Percentiles rank a stretch among this genome's conserved stretches.
Conservation (phyloP, 2,329 filamentous ascomycete genomes). For the Xylaria hypoxylon region DNA sequence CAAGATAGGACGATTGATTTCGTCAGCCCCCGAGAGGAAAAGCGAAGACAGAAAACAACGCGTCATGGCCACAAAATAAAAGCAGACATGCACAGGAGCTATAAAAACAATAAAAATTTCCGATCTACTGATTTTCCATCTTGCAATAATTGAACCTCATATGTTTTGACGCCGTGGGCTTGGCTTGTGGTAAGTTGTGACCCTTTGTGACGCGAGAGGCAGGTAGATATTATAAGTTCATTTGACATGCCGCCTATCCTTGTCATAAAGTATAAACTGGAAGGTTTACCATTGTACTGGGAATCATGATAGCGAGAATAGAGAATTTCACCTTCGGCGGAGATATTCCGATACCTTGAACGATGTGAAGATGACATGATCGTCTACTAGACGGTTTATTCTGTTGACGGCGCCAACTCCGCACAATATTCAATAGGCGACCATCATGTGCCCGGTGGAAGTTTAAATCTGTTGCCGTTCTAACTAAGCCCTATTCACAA, state of each 20-base stretch:
- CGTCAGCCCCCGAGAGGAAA: conserved; percentile 17
- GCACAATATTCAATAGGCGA: neutral
- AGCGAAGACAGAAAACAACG: conserved; percentile 37
- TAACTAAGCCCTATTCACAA: neutral
- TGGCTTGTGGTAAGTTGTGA: neutral
- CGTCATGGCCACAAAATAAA: conserved; percentile 46
- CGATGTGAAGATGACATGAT: neutral
- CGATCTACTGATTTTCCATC: conserved; percentile 4
- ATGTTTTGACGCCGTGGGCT: neutral
- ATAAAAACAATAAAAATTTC: conserved; percentile 43
- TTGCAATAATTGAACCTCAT: neutral
- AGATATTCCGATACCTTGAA: neutral
- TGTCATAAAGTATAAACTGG: neutral
- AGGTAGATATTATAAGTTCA: neutral
- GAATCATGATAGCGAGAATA: neutral
- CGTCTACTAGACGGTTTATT: neutral
- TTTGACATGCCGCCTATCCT: neutral
- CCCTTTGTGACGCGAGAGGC: no score
- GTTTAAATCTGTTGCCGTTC: neutral
- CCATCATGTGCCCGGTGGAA: conserved; percentile 1
- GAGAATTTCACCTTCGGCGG: neutral
- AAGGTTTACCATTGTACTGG: neutral
- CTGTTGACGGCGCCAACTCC: neutral
- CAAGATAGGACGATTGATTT: conserved; percentile 26
- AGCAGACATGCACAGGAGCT: conserved; percentile 45